Percentiles rank a stretch among this genome's conserved stretches.
phyloP scores from a whole-genome alignment of 768 basidiomycete species.

The Hygrophorus russula region DNA sequence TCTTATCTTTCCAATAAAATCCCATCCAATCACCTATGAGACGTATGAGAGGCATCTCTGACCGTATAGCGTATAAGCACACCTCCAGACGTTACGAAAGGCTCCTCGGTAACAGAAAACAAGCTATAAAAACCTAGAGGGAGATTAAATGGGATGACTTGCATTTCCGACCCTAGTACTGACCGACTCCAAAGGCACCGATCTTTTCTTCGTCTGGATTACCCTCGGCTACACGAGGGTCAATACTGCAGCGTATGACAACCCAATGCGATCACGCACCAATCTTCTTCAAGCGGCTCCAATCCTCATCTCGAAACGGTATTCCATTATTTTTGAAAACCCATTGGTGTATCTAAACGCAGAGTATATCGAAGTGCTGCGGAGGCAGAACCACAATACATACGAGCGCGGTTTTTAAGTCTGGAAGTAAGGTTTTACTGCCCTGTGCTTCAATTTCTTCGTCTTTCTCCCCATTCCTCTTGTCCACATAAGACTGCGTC shows the following conservation, averaged over 20 bases:
- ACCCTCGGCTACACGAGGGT: conserved; percentile 53
- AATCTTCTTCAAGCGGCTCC: conserved; percentile 85
- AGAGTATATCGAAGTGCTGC: not conserved
- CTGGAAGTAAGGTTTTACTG: conserved; percentile 28
- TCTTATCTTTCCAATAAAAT: conserved; percentile 92
- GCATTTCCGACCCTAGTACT: conserved; percentile 15
- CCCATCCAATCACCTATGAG: conserved; percentile 78
- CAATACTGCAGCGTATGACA: not conserved
- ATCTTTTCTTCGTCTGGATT: conserved; percentile 94
- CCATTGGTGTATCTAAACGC: conserved; percentile 62
- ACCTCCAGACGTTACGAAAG: conserved; percentile 77
- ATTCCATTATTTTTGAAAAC: conserved; percentile 84
- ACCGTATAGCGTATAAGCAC: conserved; percentile 11
- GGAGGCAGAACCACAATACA: conserved; percentile 10
- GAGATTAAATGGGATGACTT: not conserved
- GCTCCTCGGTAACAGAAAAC: conserved; percentile 77
- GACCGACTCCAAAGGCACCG: conserved; percentile 87
- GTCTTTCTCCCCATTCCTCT: conserved; percentile 12
- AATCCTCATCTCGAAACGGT: conserved; percentile 75
- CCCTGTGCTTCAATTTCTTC: conserved; percentile 6
- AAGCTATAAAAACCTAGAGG: conserved; percentile 60
- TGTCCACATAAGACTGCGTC: conserved; percentile 39
- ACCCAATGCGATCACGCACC: conserved; percentile 26
- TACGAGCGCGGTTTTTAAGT: conserved; percentile 54
- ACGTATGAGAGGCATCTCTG: conserved; percentile 12